Evolutionary conservation across 2,329 filamentous ascomycete genomes (phyloP), one percentile per base, ranked within the genome.

Genomic region (Hansfordia pulvinata): DNA sequence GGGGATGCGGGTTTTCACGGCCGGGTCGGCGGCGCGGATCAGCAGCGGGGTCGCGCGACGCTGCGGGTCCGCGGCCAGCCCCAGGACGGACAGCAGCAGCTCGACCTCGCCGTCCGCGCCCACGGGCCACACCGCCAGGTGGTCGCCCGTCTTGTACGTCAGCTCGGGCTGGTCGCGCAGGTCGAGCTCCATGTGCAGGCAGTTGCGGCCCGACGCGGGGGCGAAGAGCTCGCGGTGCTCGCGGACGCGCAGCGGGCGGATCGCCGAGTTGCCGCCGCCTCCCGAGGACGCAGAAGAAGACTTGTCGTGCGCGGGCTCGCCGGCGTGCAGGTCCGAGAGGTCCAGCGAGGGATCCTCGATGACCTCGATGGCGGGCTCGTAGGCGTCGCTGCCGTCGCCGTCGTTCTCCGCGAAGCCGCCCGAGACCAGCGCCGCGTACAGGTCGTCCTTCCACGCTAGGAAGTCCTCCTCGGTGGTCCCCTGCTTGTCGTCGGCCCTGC

Each of bases 81-180:
- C n/a, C 20, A 21, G 6, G n/a, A 21, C n/a, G n/a, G 6, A 12
- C 20, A 21, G n/a, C 6, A 21, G 20, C 6, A 6, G 6, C 6
- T 21, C 20, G 6, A 21, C 20, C 22, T 58, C 54, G 3, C 38
- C 25, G 7, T 49, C 39, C 1, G 54, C 37, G 27, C 58, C 58
- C 10, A 40, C 40, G 2, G 54, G 52, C 35, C 45, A 58, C 1
- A 58, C 31, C 10, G 47, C 49, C 9, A 58, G 26, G 28, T 58
- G 52, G 20, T 58, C 55, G 1, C 54, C 54, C 2, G 55, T 55
- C 23, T 44, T 35, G 35, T 58, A 58, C 4, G 32, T 35, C 14
- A 54, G 32, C 10, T 44, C 35, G 2, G 40, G 33, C 8, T 41
- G 27, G 6, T 40, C 29, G 18, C 35, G 29, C 7, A 57, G 38